phyloP scores from a whole-genome alignment of 2,329 filamentous ascomycete species.

The Nigrograna mackinnonii region DNA sequence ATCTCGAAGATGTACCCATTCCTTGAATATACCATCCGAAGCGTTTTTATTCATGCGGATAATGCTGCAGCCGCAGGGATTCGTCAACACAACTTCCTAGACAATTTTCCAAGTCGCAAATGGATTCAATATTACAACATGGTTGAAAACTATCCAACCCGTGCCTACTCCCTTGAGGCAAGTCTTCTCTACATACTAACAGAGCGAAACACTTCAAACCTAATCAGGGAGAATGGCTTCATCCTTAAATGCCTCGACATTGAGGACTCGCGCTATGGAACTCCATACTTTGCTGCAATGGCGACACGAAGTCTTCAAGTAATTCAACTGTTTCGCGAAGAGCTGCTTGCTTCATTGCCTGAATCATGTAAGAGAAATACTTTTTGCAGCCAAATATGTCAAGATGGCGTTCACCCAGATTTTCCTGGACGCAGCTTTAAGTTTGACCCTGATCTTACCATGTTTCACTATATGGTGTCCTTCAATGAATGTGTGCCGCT shows the following conservation, averaged over 20 bases:
- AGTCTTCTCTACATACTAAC: slow-evolving; percentile 19
- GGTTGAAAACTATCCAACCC: slow-evolving; percentile 25
- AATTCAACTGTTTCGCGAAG: slow-evolving; percentile 1
- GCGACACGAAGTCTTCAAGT: slow-evolving; percentile 29
- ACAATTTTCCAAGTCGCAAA: slow-evolving; percentile 17
- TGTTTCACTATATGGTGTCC: too few relatives aligned
- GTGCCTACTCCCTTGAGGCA: slow-evolving; percentile 10
- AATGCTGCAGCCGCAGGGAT: slow-evolving; percentile 28
- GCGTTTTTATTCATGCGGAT: slow-evolving; percentile 52
- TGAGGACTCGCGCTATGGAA: slow-evolving; percentile 26
- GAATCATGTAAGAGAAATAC: too few relatives aligned
- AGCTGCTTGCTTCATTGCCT: too few relatives aligned
- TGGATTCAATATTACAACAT: slow-evolving; percentile 38
- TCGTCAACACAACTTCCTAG: slow-evolving; percentile 11
- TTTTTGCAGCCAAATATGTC: too few relatives aligned
- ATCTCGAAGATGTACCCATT: slow-evolving; percentile 43
- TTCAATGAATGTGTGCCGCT: too few relatives aligned
- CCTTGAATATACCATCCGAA: slow-evolving; percentile 47
- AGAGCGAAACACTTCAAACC: slow-evolving; percentile 16
- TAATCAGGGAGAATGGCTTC: slow-evolving; percentile 34
- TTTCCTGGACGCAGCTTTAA: not conserved
- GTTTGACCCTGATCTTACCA: too few relatives aligned
- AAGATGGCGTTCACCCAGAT: too few relatives aligned
- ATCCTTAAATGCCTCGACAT: slow-evolving; percentile 18
- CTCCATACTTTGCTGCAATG: slow-evolving; percentile 39